phyloP scores from a whole-genome alignment of 176 grass and related monocot genomes.

The Aegilops longissima region DNA sequence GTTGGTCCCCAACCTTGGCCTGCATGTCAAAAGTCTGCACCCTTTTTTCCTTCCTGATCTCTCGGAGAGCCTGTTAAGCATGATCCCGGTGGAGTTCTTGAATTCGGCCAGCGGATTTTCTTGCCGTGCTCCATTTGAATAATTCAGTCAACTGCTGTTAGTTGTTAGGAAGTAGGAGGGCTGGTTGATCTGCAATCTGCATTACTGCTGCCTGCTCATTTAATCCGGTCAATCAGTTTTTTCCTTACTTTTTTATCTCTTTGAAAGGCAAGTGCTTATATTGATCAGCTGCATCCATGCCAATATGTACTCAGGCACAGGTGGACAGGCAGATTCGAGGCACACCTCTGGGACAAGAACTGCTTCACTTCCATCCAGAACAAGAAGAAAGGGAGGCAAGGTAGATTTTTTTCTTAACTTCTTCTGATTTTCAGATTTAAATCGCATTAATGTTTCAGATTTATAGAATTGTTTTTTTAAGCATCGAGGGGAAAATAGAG shows the following conservation, averaged over 20 bases:
- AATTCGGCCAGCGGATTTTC: background rate
- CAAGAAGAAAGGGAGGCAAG: slow-evolving; percentile 99
- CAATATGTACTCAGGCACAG: slow-evolving; percentile 56
- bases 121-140: background rate
- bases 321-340: slow-evolving; percentile 92
- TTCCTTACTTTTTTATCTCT: background rate
- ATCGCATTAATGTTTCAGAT: background rate
- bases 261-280: background rate
- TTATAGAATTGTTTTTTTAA: background rate
- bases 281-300: slow-evolving; percentile 35
- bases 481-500: background rate
- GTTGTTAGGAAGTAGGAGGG: slow-evolving; percentile 41
- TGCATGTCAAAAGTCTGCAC: slow-evolving; percentile 8
- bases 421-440: background rate
- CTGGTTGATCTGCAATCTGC: slow-evolving; percentile 39
- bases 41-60: background rate
- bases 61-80: background rate
- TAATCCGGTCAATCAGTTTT: slow-evolving; percentile 8
- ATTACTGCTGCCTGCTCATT: background rate
- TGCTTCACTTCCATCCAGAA: slow-evolving; percentile 68
- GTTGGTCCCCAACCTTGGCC: background rate
- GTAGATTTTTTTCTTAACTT: slow-evolving; percentile 8
- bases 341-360: slow-evolving; percentile 96
- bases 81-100: slow-evolving; percentile 2
- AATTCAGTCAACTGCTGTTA: slow-evolving; percentile 5